Percentiles rank a stretch among this genome's conserved stretches.
Conservation (phyloP, 1,284 basidiomycete genomes). For the Lentinula novae-zelandiae region DNA sequence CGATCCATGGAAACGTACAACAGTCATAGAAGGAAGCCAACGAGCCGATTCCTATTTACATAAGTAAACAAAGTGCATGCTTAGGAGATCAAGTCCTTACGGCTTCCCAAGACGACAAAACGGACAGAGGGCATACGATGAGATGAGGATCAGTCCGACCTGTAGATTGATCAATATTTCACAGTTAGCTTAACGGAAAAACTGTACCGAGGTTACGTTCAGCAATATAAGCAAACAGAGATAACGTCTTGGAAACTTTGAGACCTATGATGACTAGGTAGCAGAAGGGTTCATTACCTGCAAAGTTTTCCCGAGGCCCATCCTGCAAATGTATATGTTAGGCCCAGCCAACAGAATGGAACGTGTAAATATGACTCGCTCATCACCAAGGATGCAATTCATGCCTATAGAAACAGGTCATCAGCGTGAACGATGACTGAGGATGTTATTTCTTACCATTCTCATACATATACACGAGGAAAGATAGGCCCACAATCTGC, state of each 20-base stretch:
- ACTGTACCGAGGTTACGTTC: constrained; percentile 35
- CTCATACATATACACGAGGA: constrained; percentile 50
- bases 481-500: constrained; percentile 51
- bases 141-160: constrained; percentile 47
- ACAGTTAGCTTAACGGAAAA: neutral
- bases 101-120: constrained; percentile 53
- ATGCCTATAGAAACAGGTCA: constrained; percentile 34
- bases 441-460: constrained; percentile 37
- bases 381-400: constrained; percentile 59
- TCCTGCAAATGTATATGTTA: constrained; percentile 26
- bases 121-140: constrained; percentile 59
- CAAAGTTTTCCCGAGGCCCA: constrained; percentile 65
- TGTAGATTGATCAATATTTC: constrained; percentile 13
- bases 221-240: constrained; percentile 53
- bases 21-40: constrained; percentile 50
- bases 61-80: neutral
- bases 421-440: neutral
- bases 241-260: constrained; percentile 40
- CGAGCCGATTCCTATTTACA: constrained; percentile 42
- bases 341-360: neutral
- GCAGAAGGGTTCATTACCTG: constrained; percentile 32
- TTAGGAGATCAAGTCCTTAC: constrained; percentile 24
- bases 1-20: constrained; percentile 50
- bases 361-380: constrained; percentile 31
- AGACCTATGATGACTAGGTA: neutral